Evolutionary conservation across 306 rosid species (phyloP).

Genomic region (Ziziphus jujuba): DNA sequence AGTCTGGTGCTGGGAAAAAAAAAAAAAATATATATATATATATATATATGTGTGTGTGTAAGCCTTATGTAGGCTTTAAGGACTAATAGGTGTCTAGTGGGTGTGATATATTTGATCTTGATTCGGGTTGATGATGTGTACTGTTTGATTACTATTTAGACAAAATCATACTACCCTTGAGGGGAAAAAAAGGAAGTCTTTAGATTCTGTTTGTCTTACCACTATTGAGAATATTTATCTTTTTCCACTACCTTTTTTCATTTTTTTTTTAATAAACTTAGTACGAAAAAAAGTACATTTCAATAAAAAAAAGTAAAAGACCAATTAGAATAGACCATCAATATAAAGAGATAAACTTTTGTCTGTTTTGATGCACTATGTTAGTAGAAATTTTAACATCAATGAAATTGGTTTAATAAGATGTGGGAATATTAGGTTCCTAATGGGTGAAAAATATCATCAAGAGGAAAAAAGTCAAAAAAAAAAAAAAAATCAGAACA

Average conservation of each 20-base stretch:
- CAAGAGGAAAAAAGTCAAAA: background rate
- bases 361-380: too few relatives aligned
- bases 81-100: too few relatives aligned
- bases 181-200: too few relatives aligned
- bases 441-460: background rate
- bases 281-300: background rate
- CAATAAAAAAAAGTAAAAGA: background rate
- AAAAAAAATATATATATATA: too few relatives aligned
- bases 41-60: too few relatives aligned
- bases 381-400: background rate
- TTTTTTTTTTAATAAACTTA: background rate
- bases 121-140: too few relatives aligned
- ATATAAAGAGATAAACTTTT: background rate
- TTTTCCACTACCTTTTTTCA: background rate
- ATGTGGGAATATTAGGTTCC: background rate
- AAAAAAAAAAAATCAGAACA: background rate
- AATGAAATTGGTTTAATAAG: background rate
- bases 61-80: too few relatives aligned
- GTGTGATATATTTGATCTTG: too few relatives aligned
- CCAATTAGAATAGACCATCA: background rate
- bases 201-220: too few relatives aligned
- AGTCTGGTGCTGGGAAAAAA: too few relatives aligned
- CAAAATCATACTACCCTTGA: too few relatives aligned
- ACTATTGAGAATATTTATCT: background rate
- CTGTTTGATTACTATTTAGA: too few relatives aligned